Conservation (phyloP, 805 yeast genomes). For the Zygotorulaspora chibaensis region DNA sequence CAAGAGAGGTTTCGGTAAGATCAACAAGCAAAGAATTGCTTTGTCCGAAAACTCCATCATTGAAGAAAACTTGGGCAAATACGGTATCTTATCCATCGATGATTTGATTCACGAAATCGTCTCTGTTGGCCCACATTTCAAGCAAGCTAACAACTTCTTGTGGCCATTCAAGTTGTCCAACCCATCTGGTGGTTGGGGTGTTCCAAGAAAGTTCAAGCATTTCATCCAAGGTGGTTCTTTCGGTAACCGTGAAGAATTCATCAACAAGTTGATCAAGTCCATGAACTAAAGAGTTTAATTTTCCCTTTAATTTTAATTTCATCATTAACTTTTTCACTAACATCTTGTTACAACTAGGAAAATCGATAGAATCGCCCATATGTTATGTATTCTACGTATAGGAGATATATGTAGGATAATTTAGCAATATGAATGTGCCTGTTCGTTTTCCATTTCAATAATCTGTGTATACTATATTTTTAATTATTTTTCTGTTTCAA, state of each 20-base stretch:
- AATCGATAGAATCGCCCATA: neutral
- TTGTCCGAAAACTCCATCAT: slow-evolving; percentile 82
- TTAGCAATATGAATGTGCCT: neutral
- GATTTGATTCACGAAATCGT: slow-evolving; percentile 93
- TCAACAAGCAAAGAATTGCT: slow-evolving; percentile 92
- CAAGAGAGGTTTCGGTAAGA: slow-evolving; percentile 98
- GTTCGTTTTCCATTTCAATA: neutral
- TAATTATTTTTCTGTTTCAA: too few relatives aligned
- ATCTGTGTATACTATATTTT: too few relatives aligned
- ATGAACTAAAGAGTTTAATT: slow-evolving; percentile 60
- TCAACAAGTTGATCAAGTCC: slow-evolving; percentile 89
- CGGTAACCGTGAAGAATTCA: slow-evolving; percentile 97
- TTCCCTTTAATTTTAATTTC: neutral
- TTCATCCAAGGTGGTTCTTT: slow-evolving; percentile 97
- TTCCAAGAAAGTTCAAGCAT: slow-evolving; percentile 93
- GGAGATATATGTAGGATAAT: slow-evolving; percentile 7
- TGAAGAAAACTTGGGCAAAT: slow-evolving; percentile 85
- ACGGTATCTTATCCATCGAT: slow-evolving; percentile 87
- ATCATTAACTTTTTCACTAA: neutral
- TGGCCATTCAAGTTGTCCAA: slow-evolving; percentile 97
- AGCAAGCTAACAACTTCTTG: slow-evolving; percentile 96
- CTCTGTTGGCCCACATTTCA: slow-evolving; percentile 98
- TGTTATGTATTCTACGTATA: slow-evolving; percentile 11
- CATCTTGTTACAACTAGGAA: neutral
- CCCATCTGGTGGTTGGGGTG: slow-evolving; percentile 98